A percentile compares a stretch with the other conserved stretches of the same genome.
Conservation (phyloP, 305 asterid species). For the Striga hermonthica region DNA sequence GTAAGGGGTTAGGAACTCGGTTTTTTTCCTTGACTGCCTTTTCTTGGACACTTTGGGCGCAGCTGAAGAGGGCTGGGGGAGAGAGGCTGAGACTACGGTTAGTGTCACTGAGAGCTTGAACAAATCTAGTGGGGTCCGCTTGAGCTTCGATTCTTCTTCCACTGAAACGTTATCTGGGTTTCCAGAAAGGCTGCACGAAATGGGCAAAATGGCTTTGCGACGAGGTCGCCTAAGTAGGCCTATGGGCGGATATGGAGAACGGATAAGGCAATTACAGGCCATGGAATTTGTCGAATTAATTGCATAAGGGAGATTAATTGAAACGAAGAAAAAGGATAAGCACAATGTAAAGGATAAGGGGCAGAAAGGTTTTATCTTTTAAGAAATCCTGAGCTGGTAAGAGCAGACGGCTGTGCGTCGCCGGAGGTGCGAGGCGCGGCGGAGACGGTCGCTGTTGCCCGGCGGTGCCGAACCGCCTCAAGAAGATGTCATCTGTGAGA, state of each 20-base stretch:
- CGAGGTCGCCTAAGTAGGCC: conserved; percentile 25
- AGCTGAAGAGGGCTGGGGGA: conserved; percentile 59
- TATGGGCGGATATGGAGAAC: conserved; percentile 44
- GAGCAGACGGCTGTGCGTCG: conserved; percentile 15
- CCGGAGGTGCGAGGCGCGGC: conserved; percentile 21
- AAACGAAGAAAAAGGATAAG: not conserved
- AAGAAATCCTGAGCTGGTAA: not conserved
- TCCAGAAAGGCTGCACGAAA: conserved; percentile 35
- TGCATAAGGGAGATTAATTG: conserved; percentile 8
- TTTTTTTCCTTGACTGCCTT: conserved; percentile 59
- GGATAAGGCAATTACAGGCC: conserved; percentile 48
- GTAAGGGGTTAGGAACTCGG: conserved; percentile 60
- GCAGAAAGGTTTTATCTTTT: conserved; percentile 6
- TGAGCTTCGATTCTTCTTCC: conserved; percentile 39
- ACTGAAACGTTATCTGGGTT: conserved; percentile 31
- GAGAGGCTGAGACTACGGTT: conserved; percentile 66
- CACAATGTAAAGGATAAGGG: not conserved
- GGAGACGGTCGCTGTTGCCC: conserved; percentile 24
- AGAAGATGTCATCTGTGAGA: conserved; percentile 14
- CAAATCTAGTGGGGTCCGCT: conserved; percentile 40
- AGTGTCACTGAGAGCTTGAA: conserved; percentile 61
- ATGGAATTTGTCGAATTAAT: conserved; percentile 32
- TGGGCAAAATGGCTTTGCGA: conserved; percentile 35
- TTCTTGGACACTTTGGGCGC: conserved; percentile 66
- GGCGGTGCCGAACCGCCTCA: conserved; percentile 25